Conservation (phyloP, 179 eudicot species). For the Patellifolia procumbens region DNA sequence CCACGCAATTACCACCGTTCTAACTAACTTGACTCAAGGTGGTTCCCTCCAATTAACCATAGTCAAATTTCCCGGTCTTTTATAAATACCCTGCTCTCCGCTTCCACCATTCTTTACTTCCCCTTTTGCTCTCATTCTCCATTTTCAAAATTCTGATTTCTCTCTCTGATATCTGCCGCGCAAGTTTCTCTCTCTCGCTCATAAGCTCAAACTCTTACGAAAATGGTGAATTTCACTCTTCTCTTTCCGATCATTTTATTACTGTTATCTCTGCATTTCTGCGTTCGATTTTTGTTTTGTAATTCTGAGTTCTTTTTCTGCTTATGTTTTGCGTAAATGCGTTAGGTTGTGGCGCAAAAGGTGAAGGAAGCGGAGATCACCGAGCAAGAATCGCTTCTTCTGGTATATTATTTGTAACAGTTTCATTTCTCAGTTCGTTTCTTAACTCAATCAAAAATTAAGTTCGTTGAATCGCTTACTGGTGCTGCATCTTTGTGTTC, state of each 20-base stretch:
- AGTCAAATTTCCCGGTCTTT: slow-evolving; percentile 3
- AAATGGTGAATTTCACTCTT: slow-evolving; percentile 28
- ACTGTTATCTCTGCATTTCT: neutral
- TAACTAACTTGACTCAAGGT: neutral
- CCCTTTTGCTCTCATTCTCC: neutral
- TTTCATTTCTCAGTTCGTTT: neutral
- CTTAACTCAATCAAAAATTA: neutral
- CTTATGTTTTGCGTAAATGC: no score
- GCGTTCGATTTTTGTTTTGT: neutral
- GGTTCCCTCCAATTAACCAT: neutral
- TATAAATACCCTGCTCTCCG: neutral
- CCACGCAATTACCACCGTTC: neutral
- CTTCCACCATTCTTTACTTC: neutral
- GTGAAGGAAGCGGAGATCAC: slow-evolving; percentile 86
- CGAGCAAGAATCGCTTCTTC: slow-evolving; percentile 84
- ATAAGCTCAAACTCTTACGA: neutral
- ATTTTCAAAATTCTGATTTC: neutral
- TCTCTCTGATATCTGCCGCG: neutral
- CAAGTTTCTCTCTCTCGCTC: neutral
- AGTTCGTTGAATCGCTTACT: neutral
- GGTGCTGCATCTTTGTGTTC: no score
- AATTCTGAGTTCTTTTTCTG: neutral
- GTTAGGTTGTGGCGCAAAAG: slow-evolving; percentile 79
- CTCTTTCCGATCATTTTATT: neutral
- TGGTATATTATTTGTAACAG: slow-evolving; percentile 40